phyloP scores from a whole-genome alignment of 139 green algal genomes.

The Monoraphidium neglectum region DNA sequence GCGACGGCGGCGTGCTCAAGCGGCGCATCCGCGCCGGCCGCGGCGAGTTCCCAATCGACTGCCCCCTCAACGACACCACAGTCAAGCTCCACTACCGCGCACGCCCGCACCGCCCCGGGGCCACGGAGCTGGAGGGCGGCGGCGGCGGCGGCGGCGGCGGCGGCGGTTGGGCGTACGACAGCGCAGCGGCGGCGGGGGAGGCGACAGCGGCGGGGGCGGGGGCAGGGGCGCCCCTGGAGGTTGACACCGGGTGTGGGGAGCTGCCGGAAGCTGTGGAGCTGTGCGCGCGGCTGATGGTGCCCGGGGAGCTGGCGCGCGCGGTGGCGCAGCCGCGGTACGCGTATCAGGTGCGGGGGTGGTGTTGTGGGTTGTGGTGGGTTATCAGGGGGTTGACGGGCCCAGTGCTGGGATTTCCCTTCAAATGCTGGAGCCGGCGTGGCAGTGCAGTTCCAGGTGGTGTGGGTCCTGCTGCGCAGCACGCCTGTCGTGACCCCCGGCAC shows the following conservation, averaged over 20 bases:
- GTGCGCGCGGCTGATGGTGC: constrained; percentile 75
- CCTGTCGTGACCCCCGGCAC: too few relatives aligned
- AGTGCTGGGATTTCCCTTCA: too few relatives aligned
- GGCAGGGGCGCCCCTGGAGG: constrained; percentile 28
- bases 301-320: constrained; percentile 53
- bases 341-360: constrained; percentile 16
- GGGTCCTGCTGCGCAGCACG: too few relatives aligned
- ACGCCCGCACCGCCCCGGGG: background rate
- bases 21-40: constrained; percentile 56
- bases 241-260: constrained; percentile 59
- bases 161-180: background rate
- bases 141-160: background rate
- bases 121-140: background rate
- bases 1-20: constrained; percentile 76
- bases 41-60: constrained; percentile 85
- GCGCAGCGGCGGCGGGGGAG: background rate
- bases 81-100: constrained; percentile 65
- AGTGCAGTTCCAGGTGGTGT: too few relatives aligned
- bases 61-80: constrained; percentile 78
- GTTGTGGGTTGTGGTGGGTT: too few relatives aligned
- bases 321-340: constrained; percentile 20
- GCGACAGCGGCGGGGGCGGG: background rate
- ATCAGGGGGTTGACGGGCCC: too few relatives aligned
- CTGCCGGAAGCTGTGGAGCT: constrained; percentile 71
- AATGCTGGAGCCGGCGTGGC: too few relatives aligned